phyloP scores from a whole-genome alignment of 805 yeast genomes.

The Lipomyces spencermartinsiae region DNA sequence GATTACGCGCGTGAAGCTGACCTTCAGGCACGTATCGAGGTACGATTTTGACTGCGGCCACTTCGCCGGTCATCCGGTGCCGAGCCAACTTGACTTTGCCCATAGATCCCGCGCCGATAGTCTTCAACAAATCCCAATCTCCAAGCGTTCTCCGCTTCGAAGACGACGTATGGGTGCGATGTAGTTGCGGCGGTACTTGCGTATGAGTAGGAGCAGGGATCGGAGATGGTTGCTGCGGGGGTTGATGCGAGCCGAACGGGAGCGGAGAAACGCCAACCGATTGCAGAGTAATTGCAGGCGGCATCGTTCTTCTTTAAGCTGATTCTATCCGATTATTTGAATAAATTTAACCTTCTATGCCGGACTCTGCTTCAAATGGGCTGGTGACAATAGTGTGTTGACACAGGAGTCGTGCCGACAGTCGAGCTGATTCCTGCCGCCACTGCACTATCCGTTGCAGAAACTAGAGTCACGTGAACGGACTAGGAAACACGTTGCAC shows the following conservation, averaged over 20 bases:
- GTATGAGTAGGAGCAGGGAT: conserved; percentile 18
- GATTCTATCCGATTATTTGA: background rate
- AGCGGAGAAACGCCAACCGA: background rate
- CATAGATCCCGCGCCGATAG: conserved; percentile 99
- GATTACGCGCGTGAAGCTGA: conserved; percentile 46
- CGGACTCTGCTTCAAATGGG: background rate
- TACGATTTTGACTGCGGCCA: conserved; percentile 56
- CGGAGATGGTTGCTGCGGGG: conserved; percentile 11
- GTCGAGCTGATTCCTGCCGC: background rate
- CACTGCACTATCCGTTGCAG: background rate
- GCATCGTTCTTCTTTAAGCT: background rate
- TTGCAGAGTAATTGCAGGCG: background rate
- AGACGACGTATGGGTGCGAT: conserved; percentile 23
- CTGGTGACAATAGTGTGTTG: background rate
- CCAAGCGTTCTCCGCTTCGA: conserved; percentile 82
- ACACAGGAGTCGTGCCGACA: background rate
- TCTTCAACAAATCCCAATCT: conserved; percentile 94
- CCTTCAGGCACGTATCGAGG: conserved; percentile 36
- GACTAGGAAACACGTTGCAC: background rate
- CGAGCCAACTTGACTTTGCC: conserved; percentile 96
- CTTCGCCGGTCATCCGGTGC: conserved; percentile 74
- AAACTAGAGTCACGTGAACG: background rate
- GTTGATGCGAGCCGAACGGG: background rate
- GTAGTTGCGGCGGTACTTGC: conserved; percentile 26
- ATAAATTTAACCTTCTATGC: background rate